A percentile compares a stretch with the other conserved stretches of the same genome.
These are phyloP conservation scores for Colletotrichum aenigma DNA, from an alignment of 2,329 filamentous ascomycete species.

Conservation along the genomic window DNA sequence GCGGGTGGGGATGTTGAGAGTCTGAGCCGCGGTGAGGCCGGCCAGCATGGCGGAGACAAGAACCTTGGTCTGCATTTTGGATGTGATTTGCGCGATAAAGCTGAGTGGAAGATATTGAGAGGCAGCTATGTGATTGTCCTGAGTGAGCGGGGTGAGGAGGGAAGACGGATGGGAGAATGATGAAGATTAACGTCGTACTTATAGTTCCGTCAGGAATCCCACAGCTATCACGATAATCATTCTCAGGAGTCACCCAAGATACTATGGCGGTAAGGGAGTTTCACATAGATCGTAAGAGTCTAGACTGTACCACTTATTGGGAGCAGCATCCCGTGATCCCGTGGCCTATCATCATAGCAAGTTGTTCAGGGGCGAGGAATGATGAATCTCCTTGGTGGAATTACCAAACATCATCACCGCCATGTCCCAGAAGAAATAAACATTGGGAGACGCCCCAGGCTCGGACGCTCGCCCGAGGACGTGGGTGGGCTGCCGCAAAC, in stretches of 20 bases:
- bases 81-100: background rate
- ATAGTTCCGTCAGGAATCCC: background rate
- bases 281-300: constrained; percentile 3
- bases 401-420: background rate
- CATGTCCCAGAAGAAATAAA: background rate
- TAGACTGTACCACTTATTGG: background rate
- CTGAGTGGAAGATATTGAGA: background rate
- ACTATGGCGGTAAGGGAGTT: background rate
- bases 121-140: background rate
- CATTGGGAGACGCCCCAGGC: background rate
- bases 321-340: background rate
- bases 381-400: constrained; percentile 19
- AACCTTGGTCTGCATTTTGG: constrained; percentile 12
- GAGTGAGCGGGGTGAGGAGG: background rate
- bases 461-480: background rate
- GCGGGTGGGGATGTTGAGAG: constrained; percentile 26
- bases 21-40: constrained; percentile 21
- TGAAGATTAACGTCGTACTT: background rate
- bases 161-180: background rate
- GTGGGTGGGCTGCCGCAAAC: background rate
- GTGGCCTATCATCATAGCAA: background rate
- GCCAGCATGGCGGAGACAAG: constrained; percentile 13
- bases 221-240: background rate
- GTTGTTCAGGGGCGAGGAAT: background rate
- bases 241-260: background rate